These are phyloP conservation scores for Cryptosporidium parvum DNA, from an alignment of 169 alveolate species.

Conservation along the genomic window DNA sequence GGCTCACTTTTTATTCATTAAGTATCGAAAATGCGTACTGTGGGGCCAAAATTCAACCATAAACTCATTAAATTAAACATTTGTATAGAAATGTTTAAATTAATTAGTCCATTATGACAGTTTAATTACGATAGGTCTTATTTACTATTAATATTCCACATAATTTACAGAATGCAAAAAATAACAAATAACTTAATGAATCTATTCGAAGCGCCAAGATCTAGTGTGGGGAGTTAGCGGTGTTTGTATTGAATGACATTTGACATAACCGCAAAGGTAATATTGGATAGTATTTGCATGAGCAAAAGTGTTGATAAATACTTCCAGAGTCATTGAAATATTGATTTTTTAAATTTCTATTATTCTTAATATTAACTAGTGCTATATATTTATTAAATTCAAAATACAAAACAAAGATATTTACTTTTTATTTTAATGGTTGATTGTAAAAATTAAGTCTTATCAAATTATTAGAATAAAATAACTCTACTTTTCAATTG, in stretches of 20 bases:
- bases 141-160: neutral
- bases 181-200: conserved; percentile 34
- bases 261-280: conserved; percentile 48
- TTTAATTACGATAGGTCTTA: neutral
- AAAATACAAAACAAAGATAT: neutral
- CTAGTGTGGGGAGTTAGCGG: conserved; percentile 77
- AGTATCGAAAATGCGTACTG: conserved; percentile 32
- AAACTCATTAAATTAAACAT: neutral
- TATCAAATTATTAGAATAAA: neutral
- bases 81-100: too few species aligned
- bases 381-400: neutral
- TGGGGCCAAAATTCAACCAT: neutral
- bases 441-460: neutral
- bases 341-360: neutral
- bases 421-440: conserved; percentile 1
- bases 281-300: conserved; percentile 54
- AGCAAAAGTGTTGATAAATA: conserved; percentile 7
- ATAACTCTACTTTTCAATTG: neutral
- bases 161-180: conserved; percentile 19
- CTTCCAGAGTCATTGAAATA: neutral
- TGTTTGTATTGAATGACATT: conserved; percentile 75
- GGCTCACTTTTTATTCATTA: too few species aligned
- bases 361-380: neutral
- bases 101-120: too few species aligned
- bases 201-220: conserved; percentile 59